Percentiles rank a stretch among this genome's conserved stretches.
These are phyloP conservation scores for Volvox reticuliferus DNA, from an alignment of 139 green algal genomes.

Conservation along the genomic window DNA sequence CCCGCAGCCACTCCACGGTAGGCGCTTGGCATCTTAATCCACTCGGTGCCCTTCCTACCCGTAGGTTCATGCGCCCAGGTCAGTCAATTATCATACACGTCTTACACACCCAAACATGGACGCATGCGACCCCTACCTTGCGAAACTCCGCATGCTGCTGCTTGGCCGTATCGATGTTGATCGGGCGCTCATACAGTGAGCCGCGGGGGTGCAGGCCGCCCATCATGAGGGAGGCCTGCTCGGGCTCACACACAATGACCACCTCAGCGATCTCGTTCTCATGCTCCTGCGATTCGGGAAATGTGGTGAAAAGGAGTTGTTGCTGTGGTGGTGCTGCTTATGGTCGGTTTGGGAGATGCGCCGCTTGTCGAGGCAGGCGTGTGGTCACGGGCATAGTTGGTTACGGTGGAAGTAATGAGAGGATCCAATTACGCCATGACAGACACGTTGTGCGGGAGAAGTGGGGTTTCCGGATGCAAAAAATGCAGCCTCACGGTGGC, in stretches of 20 bases:
- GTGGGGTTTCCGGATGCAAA: too few relatives aligned
- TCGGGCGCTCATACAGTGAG: constrained; percentile 92
- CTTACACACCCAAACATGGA: too few relatives aligned
- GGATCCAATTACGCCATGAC: too few relatives aligned
- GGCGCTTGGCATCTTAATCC: too few relatives aligned
- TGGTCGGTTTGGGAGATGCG: too few relatives aligned
- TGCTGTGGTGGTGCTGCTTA: too few relatives aligned
- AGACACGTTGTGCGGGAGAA: too few relatives aligned
- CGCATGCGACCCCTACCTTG: constrained; percentile 27
- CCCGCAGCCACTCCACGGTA: too few relatives aligned
- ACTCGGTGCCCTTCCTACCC: not conserved
- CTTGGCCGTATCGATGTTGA: constrained; percentile 93
- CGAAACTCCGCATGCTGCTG: constrained; percentile 88
- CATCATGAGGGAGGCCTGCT: constrained; percentile 93
- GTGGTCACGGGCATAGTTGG: not conserved
- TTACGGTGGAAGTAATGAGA: not conserved
- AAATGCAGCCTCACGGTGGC: too few relatives aligned
- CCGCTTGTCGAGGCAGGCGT: too few relatives aligned
- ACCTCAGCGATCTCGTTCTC: constrained; percentile 84
- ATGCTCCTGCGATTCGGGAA: constrained; percentile 66
- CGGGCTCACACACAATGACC: constrained; percentile 93
- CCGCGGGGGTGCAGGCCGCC: constrained; percentile 92
- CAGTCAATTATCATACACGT: too few relatives aligned
- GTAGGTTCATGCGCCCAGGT: not conserved
- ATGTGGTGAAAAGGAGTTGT: too few relatives aligned